Conservation (phyloP, 352 stramenopile genomes). For the Pilasporangium apinafurcum region DNA sequence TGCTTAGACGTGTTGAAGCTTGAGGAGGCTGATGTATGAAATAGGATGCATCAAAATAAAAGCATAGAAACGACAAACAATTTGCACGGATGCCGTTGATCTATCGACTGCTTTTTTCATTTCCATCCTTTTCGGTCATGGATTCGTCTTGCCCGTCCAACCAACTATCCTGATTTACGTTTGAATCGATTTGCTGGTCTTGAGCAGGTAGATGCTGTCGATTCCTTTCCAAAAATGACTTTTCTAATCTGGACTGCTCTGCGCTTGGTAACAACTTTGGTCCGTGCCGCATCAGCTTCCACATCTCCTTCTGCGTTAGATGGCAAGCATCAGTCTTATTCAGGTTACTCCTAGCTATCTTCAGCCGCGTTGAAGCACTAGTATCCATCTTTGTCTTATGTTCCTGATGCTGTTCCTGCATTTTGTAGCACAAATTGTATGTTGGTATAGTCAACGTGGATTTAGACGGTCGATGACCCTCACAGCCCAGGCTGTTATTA, state of each 20-base stretch:
- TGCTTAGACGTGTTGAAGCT: conserved; percentile 52
- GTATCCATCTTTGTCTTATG: conserved; percentile 1
- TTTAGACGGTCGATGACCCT: too few relatives aligned
- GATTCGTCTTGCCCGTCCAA: too few relatives aligned
- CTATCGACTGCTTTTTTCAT: too few relatives aligned
- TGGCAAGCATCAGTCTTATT: background rate
- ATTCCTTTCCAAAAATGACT: background rate
- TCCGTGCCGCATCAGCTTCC: conserved; percentile 19
- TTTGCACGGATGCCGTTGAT: conserved; percentile 8
- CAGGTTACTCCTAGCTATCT: background rate
- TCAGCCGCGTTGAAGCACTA: too few relatives aligned
- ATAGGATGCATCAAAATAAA: background rate
- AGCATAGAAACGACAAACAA: background rate
- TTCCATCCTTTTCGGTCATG: too few relatives aligned
- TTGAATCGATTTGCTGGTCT: too few relatives aligned
- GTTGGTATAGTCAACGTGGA: conserved; percentile 12
- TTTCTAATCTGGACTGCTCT: background rate
- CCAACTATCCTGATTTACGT: too few relatives aligned
- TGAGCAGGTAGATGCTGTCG: background rate
- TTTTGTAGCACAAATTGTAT: conserved; percentile 40
- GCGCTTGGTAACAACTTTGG: conserved; percentile 1
- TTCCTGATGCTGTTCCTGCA: conserved; percentile 9
- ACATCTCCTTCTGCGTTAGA: conserved; percentile 16
- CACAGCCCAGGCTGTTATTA: too few relatives aligned
- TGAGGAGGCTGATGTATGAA: background rate